These are phyloP conservation scores for Fermentozyma sake DNA, from an alignment of 1,139 yeast species.

Conservation along the genomic window DNA sequence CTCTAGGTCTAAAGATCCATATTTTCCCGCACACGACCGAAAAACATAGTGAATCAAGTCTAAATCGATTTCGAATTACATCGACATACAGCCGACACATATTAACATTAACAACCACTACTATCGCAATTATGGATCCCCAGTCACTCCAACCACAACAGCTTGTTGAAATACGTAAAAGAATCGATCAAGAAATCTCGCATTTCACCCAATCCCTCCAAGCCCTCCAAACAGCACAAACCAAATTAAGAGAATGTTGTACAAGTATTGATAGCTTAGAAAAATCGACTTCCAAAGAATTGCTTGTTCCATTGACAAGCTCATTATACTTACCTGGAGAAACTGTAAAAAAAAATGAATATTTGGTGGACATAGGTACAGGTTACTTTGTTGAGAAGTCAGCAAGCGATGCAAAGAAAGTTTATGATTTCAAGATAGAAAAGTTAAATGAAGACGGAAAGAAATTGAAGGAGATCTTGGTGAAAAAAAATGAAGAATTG, in stretches of 20 bases:
- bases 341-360: conserved; percentile 56
- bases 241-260: conserved; percentile 78
- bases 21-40: no score
- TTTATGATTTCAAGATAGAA: conserved; percentile 68
- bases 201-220: conserved; percentile 82
- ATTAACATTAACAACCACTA: no score
- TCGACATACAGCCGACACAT: no score
- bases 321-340: conserved; percentile 88
- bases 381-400: conserved; percentile 89
- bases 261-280: conserved; percentile 61
- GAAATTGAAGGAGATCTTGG: conserved; percentile 70
- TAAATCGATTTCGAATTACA: no score
- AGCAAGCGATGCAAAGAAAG: conserved; percentile 61
- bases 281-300: conserved; percentile 40
- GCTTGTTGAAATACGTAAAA: conserved; percentile 75
- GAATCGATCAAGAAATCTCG: conserved; percentile 79
- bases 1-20: no score
- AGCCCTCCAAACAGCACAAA: conserved; percentile 80
- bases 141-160: conserved; percentile 77
- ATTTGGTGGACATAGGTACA: conserved; percentile 92
- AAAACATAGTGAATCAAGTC: no score
- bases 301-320: conserved; percentile 84
- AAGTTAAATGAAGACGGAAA: conserved; percentile 71
- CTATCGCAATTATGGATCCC: no score
- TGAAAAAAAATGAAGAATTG: conserved; percentile 54